Conservation (phyloP, 805 yeast genomes). For the Pachysolen tannophilus region DNA sequence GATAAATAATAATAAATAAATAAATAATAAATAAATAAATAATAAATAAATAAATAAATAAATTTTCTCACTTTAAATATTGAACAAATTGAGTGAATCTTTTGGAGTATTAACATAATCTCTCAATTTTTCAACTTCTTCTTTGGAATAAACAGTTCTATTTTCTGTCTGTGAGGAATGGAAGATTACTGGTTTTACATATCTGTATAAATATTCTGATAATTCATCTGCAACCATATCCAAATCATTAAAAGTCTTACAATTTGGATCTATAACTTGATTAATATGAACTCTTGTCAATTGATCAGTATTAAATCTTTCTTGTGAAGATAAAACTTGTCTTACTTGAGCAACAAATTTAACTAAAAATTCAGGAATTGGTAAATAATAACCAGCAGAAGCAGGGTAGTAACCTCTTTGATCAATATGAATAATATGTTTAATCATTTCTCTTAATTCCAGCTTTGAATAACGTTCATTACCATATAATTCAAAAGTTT, state of each 20-base stretch:
- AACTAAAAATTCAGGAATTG: conserved; percentile 35
- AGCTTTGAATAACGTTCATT: conserved; percentile 52
- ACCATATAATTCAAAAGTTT: conserved; percentile 68
- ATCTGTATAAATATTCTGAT: conserved; percentile 38
- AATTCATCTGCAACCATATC: conserved; percentile 55
- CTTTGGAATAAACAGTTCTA: conserved; percentile 29
- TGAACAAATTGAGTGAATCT: conserved; percentile 22
- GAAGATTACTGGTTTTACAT: conserved; percentile 28
- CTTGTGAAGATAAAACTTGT: conserved; percentile 32
- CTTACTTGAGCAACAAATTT: conserved; percentile 36
- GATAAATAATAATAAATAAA: too few species aligned
- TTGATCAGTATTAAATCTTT: conserved; percentile 55
- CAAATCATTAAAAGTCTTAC: conserved; percentile 60
- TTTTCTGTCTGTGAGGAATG: conserved; percentile 26
- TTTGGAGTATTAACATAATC: conserved; percentile 28
- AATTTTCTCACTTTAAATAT: too few species aligned
- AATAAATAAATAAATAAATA: too few species aligned
- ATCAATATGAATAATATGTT: conserved; percentile 32
- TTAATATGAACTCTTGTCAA: conserved; percentile 64
- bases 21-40: too few species aligned
- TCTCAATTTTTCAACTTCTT: conserved; percentile 26
- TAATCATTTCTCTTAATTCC: conserved; percentile 65
- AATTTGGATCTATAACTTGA: conserved; percentile 53
- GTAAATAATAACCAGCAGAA: conserved; percentile 27
- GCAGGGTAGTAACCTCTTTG: conserved; percentile 27